Base-by-base conservation (phyloP, 2,329 filamentous ascomycete genomes). In the Paracorniculantispora psalliotae region DNA sequence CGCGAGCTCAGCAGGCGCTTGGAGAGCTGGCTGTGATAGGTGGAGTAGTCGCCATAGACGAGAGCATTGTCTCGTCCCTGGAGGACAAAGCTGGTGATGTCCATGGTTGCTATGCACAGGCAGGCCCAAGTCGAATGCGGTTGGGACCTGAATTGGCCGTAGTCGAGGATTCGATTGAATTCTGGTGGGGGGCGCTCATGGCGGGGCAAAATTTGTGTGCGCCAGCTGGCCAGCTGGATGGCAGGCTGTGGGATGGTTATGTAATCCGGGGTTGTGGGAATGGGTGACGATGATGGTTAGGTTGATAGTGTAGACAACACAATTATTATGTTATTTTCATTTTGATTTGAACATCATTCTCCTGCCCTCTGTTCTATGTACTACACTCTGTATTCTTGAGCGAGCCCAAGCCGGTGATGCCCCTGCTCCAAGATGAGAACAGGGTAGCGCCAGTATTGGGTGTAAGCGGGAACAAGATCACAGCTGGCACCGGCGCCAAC, bases 51-150 rank as follows among this genome's bases (percentile, higher is more conserved):
- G 66, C 92, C 92, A 64, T 94, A 87, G 30, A 96, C 83, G 54
- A 97, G 87, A 39, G 91, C 91, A 68, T 90, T 84, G 72, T 96
- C 90, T 63, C 94, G 83, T 64, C 89, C 87, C 56, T 86, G 85
- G 69, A 92, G 83, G 66, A 97, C 79, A 64, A 91, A 92, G 66
- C 85, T 85, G 59, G 94, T 97, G 74, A 97, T 91, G 64, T 97
- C 91, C 93, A 97, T 97, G 62, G 60, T 19, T 43, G 17, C 9
- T 33, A 12, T 26, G 55, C 26, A 47, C 25, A 46, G 56, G 9
- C 56, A 51, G 47, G 39, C 37, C 47, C 46, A 25, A 47, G 37
- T 56, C 35, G 51, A 57, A 19, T 21, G 52, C 25, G 55, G 26
- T 44, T 43, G 44, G 54, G 33, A 41, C 54, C 54, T 50, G 54